phyloP scores from a whole-genome alignment of 371 early-diverging fungal genomes.

The Polyrhizophydium stewartii region DNA sequence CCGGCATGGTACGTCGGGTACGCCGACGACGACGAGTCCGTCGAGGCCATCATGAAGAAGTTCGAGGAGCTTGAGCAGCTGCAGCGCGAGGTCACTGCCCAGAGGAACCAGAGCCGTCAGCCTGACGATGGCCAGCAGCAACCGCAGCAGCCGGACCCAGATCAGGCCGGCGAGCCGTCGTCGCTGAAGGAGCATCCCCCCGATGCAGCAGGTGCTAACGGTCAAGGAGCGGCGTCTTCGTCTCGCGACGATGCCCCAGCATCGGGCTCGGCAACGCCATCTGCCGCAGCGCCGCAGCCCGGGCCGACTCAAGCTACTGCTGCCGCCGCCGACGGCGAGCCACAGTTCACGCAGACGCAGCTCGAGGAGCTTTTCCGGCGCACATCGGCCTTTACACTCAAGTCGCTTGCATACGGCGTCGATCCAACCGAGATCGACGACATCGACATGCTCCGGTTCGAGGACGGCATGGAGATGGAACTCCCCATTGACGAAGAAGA shows the following conservation, averaged over 20 bases:
- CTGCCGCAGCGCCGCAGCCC: too few relatives aligned
- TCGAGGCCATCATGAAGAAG: conserved; percentile 94
- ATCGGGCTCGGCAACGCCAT: not conserved
- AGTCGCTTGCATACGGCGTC: conserved; percentile 57
- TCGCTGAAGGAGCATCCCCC: not conserved
- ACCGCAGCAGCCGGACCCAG: too few relatives aligned
- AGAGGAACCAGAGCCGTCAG: too few relatives aligned
- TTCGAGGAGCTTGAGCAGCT: conserved; percentile 90
- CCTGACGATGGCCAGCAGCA: too few relatives aligned
- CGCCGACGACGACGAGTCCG: conserved; percentile 91
- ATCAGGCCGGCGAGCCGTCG: not conserved
- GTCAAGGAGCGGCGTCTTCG: not conserved
- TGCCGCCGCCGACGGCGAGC: not conserved
- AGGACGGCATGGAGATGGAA: conserved; percentile 26
- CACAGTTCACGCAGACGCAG: conserved; percentile 66
- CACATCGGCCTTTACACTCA: conserved; percentile 84
- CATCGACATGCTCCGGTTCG: conserved; percentile 16
- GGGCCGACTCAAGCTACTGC: too few relatives aligned
- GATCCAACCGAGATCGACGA: conserved; percentile 37
- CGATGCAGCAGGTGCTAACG: not conserved
- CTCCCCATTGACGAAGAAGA: conserved; percentile 77
- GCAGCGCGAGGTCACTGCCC: conserved; percentile 59
- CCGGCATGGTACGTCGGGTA: conserved; percentile 80
- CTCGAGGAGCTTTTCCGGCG: conserved; percentile 84
- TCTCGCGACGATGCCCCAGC: not conserved